Evolutionary conservation across 2,329 filamentous ascomycete genomes (phyloP), one percentile per base, ranked within the genome.

Genomic region (Hypocrella siamensis): DNA sequence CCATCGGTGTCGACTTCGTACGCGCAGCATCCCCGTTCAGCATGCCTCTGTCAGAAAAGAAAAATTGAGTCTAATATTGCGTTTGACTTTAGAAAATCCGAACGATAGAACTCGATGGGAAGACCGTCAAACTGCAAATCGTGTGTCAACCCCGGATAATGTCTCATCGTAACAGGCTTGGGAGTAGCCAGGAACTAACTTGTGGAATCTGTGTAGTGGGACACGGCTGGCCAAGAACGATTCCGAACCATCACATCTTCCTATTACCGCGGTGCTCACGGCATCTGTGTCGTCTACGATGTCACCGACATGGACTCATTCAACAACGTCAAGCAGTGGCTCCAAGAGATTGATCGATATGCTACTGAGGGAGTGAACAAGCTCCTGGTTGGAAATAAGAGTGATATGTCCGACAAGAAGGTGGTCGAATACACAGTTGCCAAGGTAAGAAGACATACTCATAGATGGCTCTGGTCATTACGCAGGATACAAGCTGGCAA

Each of bases 241-340:
- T 98, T 98, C 84, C 80, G 90, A 59, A 98, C 90, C 51, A 98
- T 98, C 67, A 98, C 90, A 40, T 96, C 88, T 26, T 96, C 90
- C 39, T 98, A 98, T 74, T 98, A 98, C 71, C 84, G 90, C 55
- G 90, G 90, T 52, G 90, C 90, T 45, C 90, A 96, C 65, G 90
- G 90, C 49, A 98, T 98, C 65, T 98, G 90, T 65, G 88, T 98
- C 47, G 90, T 98, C 57, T 98, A 96, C 73, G 90, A 98, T 77
- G 90, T 98, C 54, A 98, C 90, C 46, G 90, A 98, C 60, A 94
- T 96, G 88, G 90, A 96, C 60, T 93, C 84, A 19, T 98, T 98
- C 83, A 96, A 98, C 78, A 98, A 96, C 67, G 90, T 98, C 51
- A 96, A 98, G 81, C 90, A 98, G 71, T 98, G 90, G 90, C 75